Conservation (phyloP, 1,284 basidiomycete genomes). For the Schizophyllum amplum region DNA sequence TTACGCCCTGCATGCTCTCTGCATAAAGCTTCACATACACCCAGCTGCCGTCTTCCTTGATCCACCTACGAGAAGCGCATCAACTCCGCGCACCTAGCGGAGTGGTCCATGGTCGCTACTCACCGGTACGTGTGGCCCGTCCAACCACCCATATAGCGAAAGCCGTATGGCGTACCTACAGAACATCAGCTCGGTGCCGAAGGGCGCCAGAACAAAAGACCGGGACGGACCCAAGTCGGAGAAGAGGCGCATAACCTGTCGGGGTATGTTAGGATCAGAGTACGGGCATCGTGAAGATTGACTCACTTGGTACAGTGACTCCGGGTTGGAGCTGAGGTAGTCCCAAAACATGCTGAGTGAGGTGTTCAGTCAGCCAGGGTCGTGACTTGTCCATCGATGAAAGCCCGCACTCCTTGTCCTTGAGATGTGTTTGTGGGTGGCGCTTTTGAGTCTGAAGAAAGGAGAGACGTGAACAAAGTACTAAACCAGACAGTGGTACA, state of each 20-base stretch:
- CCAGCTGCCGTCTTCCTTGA: constrained; percentile 40
- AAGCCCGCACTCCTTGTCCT: constrained; percentile 31
- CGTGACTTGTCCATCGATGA: constrained; percentile 3
- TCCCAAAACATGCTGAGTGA: constrained; percentile 20
- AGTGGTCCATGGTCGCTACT: neutral
- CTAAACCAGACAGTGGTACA: neutral
- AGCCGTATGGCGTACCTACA: neutral
- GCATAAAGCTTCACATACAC: constrained; percentile 47
- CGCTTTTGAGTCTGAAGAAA: constrained; percentile 81
- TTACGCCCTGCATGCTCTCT: neutral
- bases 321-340: constrained; percentile 23
- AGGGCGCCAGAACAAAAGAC: neutral
- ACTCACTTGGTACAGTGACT: neutral
- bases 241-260: neutral
- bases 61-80: neutral
- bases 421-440: constrained; percentile 73
- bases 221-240: neutral
- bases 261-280: neutral
- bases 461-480: constrained; percentile 23
- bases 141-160: constrained; percentile 4
- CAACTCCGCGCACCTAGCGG: constrained; percentile 8
- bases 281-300: too few relatives aligned
- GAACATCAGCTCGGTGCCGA: neutral
- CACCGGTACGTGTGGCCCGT: neutral
- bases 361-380: neutral